Percentiles rank a stretch among this genome's conserved stretches.
Conservation (phyloP, 352 stramenopile genomes). For the Thalassiosira mediterranea region DNA sequence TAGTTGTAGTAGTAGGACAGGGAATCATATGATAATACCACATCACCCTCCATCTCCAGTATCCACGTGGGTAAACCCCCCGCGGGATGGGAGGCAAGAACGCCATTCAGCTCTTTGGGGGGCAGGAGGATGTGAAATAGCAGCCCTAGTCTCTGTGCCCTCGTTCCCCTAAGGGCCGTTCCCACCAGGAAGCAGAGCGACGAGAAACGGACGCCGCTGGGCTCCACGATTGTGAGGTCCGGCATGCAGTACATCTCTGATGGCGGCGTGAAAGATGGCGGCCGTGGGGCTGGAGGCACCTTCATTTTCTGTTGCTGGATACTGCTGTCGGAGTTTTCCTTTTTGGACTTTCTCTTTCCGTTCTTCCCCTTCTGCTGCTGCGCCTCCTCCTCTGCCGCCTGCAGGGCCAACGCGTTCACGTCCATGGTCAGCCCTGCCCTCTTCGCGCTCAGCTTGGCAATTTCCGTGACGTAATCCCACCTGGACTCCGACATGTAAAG, state of each 20-base stretch:
- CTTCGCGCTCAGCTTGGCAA: conserved; percentile 59
- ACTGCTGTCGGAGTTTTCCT: not conserved
- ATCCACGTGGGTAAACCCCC: conserved; percentile 76
- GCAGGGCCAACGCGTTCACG: conserved; percentile 67
- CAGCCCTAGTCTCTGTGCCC: conserved; percentile 68
- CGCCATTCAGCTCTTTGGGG: conserved; percentile 46
- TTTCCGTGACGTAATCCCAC: conserved; percentile 68
- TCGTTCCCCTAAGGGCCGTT: conserved; percentile 61
- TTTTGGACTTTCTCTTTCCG: not conserved
- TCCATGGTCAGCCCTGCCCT: conserved; percentile 61
- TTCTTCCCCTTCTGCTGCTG: conserved; percentile 7
- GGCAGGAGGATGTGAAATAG: conserved; percentile 78
- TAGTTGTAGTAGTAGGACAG: conserved; percentile 77
- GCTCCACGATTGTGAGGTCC: conserved; percentile 17
- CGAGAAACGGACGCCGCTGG: conserved; percentile 57
- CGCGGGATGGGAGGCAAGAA: conserved; percentile 73
- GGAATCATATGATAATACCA: conserved; percentile 62
- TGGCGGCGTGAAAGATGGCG: conserved; percentile 28
- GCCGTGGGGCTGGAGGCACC: conserved; percentile 19
- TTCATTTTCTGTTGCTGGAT: not conserved
- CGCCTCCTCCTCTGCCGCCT: conserved; percentile 5
- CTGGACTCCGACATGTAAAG: conserved; percentile 65
- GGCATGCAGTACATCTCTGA: conserved; percentile 32
- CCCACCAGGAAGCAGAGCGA: conserved; percentile 64
- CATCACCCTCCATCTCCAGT: conserved; percentile 69